Conservation (phyloP, 2,329 filamentous ascomycete species). For the Clonostachys chloroleuca region DNA sequence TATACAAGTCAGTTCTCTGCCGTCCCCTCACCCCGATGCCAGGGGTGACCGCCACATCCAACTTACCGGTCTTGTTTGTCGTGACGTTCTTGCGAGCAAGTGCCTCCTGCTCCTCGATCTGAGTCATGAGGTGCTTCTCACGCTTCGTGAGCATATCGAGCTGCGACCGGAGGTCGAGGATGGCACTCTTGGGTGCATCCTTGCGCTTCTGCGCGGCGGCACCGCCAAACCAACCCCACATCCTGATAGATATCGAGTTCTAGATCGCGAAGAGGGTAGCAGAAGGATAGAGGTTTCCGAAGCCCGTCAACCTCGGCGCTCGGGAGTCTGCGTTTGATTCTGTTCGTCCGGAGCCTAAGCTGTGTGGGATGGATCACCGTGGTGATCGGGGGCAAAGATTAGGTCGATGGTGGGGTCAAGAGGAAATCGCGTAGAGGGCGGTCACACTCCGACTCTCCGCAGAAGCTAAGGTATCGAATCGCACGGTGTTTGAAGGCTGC, state of each 20-base stretch:
- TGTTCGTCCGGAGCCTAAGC: no score
- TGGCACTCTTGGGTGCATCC: conserved; percentile 95
- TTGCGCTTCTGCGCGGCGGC: conserved; percentile 79
- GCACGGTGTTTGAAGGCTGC: no score
- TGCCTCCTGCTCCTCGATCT: conserved; percentile 89
- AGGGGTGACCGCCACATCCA: background rate
- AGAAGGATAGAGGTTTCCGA: no score
- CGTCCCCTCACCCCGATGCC: background rate
- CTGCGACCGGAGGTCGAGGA: conserved; percentile 80
- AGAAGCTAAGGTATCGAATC: no score
- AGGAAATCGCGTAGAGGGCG: no score
- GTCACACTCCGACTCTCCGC: no score
- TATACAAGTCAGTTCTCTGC: background rate
- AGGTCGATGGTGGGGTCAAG: no score
- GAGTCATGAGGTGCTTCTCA: conserved; percentile 83
- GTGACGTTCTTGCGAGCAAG: conserved; percentile 82
- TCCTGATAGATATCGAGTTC: conserved; percentile 15
- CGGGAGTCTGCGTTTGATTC: no score
- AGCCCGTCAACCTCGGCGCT: no score
- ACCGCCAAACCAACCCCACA: conserved; percentile 92
- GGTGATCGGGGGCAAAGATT: no score
- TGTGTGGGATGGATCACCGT: no score
- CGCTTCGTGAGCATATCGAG: conserved; percentile 97
- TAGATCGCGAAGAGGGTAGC: no score
- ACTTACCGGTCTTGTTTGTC: conserved; percentile 85